A percentile compares a stretch with the other conserved stretches of the same genome.
Conservation (phyloP, 2,329 filamentous ascomycete genomes). For the Beauveria asiatica region DNA sequence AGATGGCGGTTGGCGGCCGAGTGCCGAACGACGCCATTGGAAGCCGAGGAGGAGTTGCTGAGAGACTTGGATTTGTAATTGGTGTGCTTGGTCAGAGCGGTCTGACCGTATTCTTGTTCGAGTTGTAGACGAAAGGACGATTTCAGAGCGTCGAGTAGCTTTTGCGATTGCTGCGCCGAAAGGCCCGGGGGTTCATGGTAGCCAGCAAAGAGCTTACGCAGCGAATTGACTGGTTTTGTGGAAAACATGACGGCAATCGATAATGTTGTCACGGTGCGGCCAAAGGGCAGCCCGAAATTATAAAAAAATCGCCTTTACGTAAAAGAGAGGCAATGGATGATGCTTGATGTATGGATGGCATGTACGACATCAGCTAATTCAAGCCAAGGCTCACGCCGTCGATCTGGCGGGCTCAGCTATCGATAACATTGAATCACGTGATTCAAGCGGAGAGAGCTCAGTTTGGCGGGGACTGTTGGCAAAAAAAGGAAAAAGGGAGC, state of each 20-base stretch:
- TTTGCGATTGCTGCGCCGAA: conserved; percentile 41
- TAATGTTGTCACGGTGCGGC: not conserved
- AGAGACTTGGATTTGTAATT: conserved; percentile 18
- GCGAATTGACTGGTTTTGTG: conserved; percentile 28
- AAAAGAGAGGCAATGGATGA: not conserved
- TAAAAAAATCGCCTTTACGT: not conserved
- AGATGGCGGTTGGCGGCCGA: conserved; percentile 38
- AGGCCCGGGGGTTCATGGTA: conserved; percentile 46
- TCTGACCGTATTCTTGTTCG: conserved; percentile 47
- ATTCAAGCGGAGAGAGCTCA: not conserved
- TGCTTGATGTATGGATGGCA: not conserved
- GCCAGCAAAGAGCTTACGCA: conserved; percentile 31
- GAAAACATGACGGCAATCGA: conserved; percentile 24
- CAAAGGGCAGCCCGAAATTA: conserved; percentile 4
- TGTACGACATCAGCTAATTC: not conserved
- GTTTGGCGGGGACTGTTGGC: not conserved
- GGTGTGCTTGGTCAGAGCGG: conserved; percentile 16
- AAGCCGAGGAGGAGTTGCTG: conserved; percentile 1
- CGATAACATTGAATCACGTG: conserved; percentile 5
- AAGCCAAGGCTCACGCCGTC: not conserved
- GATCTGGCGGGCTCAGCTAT: not conserved
- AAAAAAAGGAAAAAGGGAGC: not conserved
- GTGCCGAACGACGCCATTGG: conserved; percentile 28
- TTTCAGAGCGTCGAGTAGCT: conserved; percentile 48
- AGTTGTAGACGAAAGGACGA: conserved; percentile 49